phyloP scores from a whole-genome alignment of 345 rosid genomes.

The Lepidium sativum region DNA sequence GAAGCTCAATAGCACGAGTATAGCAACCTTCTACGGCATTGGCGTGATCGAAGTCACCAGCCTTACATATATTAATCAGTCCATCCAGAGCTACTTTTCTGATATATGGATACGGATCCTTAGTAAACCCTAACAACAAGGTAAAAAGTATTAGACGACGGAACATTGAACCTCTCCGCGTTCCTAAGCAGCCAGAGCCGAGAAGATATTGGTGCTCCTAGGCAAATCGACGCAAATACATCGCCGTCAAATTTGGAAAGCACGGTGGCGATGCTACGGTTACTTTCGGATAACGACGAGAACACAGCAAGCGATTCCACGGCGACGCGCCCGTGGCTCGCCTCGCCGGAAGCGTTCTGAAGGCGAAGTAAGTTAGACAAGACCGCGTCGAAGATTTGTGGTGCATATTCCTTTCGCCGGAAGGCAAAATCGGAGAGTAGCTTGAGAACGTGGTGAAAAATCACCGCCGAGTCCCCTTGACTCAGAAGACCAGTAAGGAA shows the following conservation, averaged over 20 bases:
- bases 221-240: slow-evolving; percentile 53
- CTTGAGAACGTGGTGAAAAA: slow-evolving; percentile 46
- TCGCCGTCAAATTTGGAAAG: slow-evolving; percentile 35
- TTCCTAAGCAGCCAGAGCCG: slow-evolving; percentile 60
- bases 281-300: slow-evolving; percentile 33
- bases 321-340: slow-evolving; percentile 28
- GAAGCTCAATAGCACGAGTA: slow-evolving; percentile 66
- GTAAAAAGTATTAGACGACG: slow-evolving; percentile 47
- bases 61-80: slow-evolving; percentile 34
- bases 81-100: slow-evolving; percentile 70
- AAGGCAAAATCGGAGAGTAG: slow-evolving; percentile 57
- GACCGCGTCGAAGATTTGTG: slow-evolving; percentile 28
- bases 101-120: slow-evolving; percentile 78
- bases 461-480: slow-evolving; percentile 27
- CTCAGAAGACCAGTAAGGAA: slow-evolving; percentile 48
- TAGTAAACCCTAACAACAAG: slow-evolving; percentile 56
- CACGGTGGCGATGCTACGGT: slow-evolving; percentile 10
- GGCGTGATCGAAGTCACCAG: slow-evolving; percentile 42
- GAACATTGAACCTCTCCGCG: slow-evolving; percentile 44
- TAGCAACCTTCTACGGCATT: slow-evolving; percentile 55
- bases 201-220: slow-evolving; percentile 31
- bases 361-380: slow-evolving; percentile 30
- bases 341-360: slow-evolving; percentile 8
- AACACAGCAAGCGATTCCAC: slow-evolving; percentile 45
- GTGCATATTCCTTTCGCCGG: slow-evolving; percentile 34